phyloP scores from a whole-genome alignment of 305 asterid genomes.

The Fraxinus nigra region DNA sequence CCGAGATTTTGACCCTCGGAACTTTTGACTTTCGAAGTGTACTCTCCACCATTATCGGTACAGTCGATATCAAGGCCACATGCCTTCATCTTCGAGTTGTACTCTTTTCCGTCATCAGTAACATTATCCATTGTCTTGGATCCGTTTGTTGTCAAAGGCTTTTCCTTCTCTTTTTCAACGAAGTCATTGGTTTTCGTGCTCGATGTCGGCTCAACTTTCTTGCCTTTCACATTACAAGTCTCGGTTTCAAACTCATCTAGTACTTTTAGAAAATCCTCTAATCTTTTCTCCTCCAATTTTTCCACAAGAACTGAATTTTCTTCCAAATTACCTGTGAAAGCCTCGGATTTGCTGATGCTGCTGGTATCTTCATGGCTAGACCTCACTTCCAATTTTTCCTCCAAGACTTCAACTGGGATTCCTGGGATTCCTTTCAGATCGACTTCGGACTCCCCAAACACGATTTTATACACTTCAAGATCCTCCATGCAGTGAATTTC shows the following conservation, averaged over 20 bases:
- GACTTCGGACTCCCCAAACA: constrained; percentile 33
- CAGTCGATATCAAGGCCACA: not conserved
- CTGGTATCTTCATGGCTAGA: not conserved
- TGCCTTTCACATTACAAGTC: not conserved
- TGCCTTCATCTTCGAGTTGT: not conserved
- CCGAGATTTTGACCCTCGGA: not conserved
- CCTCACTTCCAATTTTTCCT: not conserved
- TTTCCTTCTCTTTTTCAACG: not conserved
- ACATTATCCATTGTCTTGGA: constrained; percentile 35
- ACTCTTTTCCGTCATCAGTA: not conserved
- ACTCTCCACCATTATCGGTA: not conserved
- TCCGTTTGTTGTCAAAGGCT: constrained; percentile 29
- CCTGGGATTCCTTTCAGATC: constrained; percentile 19
- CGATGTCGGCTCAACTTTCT: not conserved
- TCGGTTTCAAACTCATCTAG: not conserved
- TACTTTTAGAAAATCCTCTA: constrained; percentile 24
- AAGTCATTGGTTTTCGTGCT: not conserved
- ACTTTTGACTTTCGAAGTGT: not conserved
- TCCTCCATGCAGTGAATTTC: constrained; percentile 34
- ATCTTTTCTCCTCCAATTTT: constrained; percentile 25
- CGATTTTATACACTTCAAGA: constrained; percentile 35
- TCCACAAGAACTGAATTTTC: not conserved
- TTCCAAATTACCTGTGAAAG: not conserved
- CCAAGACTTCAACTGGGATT: constrained; percentile 10
- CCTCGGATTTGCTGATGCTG: constrained; percentile 12